Evolutionary conservation across 495 filamentous ascomycete genomes (phyloP).

Genomic region (Neurospora hispaniola): DNA sequence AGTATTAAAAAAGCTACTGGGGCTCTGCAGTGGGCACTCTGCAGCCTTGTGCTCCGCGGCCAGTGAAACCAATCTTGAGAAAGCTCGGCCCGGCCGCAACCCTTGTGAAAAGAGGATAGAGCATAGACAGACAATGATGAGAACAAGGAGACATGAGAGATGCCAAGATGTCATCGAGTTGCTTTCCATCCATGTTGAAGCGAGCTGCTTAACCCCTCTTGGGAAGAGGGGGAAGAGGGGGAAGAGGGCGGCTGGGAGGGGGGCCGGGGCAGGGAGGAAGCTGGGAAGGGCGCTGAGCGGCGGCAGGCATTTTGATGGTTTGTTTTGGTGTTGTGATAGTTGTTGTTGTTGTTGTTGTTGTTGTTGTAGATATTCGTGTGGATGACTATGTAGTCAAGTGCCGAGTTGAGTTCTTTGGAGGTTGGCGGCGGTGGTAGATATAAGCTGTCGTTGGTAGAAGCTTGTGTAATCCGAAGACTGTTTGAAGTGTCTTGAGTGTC

Average conservation of each 20-base stretch:
- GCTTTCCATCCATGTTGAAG: not conserved
- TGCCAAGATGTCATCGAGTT: conserved; percentile 7
- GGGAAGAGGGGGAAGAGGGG: conserved; percentile 70
- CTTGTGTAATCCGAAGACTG: conserved; percentile 1
- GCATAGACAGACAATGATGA: not conserved
- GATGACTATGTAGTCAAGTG: not conserved
- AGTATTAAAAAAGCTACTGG: conserved; percentile 6
- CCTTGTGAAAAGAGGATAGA: conserved; percentile 6
- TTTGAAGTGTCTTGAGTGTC: conserved; percentile 6
- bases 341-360: conserved; percentile 3
- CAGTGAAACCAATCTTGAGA: conserved; percentile 1
- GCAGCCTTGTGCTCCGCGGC: conserved; percentile 15
- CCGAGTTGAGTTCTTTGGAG: not conserved
- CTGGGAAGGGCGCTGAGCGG: conserved; percentile 50
- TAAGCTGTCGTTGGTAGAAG: not conserved
- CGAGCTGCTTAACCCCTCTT: conserved; percentile 43
- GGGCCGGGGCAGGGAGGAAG: conserved; percentile 81
- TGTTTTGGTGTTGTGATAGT: conserved; percentile 8
- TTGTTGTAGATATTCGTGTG: not conserved
- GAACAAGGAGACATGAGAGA: conserved; percentile 7
- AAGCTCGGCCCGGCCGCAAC: conserved; percentile 10
- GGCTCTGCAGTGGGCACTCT: conserved; percentile 2
- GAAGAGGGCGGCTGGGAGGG: conserved; percentile 72
- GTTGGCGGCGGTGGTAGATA: not conserved
- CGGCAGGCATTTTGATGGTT: conserved; percentile 48